Evolutionary conservation across 2,329 filamentous ascomycete species (phyloP).

Genomic region (Aspergillus sp.): DNA sequence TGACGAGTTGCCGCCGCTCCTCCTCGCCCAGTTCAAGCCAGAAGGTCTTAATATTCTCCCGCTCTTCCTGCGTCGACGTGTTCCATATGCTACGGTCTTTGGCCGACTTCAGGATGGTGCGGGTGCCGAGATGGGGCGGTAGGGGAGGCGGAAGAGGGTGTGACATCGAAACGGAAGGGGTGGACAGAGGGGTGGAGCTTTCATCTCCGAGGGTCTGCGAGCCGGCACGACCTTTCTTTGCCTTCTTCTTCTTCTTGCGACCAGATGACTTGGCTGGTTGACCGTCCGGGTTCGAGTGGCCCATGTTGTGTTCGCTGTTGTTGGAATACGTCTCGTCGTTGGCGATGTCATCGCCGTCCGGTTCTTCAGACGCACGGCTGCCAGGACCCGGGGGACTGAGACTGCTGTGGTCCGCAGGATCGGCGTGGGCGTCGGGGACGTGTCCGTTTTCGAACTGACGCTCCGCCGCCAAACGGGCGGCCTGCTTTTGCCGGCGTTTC

Average conservation of each 20-base stretch:
- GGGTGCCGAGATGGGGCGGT: slow-evolving; percentile 42
- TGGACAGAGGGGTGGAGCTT: slow-evolving; percentile 40
- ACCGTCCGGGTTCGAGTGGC: slow-evolving; percentile 21
- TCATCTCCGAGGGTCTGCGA: slow-evolving; percentile 37
- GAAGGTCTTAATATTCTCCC: slow-evolving; percentile 96
- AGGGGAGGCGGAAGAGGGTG: slow-evolving; percentile 44
- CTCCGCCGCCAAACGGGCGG: slow-evolving; percentile 66
- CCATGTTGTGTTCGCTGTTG: slow-evolving; percentile 51
- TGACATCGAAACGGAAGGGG: slow-evolving; percentile 44
- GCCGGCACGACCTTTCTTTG: slow-evolving; percentile 34
- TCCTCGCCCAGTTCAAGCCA: slow-evolving; percentile 94
- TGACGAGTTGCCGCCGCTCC: slow-evolving; percentile 90
- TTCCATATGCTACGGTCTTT: slow-evolving; percentile 92
- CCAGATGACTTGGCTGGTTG: slow-evolving; percentile 19
- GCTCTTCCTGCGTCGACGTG: slow-evolving; percentile 88
- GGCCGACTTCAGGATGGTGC: slow-evolving; percentile 49
- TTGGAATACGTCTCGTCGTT: slow-evolving; percentile 53
- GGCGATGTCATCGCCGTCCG: slow-evolving; percentile 33
- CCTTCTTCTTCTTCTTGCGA: slow-evolving; percentile 44
- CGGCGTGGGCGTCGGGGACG: slow-evolving; percentile 15
- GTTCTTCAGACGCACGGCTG: slow-evolving; percentile 29
- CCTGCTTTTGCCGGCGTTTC: slow-evolving; percentile 83
- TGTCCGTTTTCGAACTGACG: slow-evolving; percentile 40
- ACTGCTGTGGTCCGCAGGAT: slow-evolving; percentile 35
- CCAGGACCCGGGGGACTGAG: slow-evolving; percentile 28